Evolutionary conservation across 2,329 filamentous ascomycete genomes (phyloP).

Genomic region (Eurotiales sp.): DNA sequence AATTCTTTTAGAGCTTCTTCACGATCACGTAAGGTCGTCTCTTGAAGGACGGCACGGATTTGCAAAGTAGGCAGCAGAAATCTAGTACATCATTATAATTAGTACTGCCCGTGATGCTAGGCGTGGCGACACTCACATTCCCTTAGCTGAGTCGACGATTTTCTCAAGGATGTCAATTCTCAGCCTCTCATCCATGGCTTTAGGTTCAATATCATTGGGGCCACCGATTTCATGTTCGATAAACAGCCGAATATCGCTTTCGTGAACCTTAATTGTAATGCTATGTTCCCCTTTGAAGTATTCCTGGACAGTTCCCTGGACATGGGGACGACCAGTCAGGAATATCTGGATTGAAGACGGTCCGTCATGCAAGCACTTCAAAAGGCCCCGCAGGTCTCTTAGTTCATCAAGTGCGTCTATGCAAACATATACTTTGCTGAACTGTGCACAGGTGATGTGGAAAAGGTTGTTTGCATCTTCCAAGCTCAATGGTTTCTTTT

Average conservation of each 20-base stretch:
- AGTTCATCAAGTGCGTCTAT: conserved; percentile 17
- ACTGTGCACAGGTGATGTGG: background rate
- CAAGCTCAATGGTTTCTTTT: background rate
- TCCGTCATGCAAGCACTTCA: conserved; percentile 6
- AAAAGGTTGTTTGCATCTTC: background rate
- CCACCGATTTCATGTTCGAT: conserved; percentile 15
- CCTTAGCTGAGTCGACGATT: conserved; percentile 12
- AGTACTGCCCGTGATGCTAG: background rate
- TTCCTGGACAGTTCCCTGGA: conserved; percentile 24
- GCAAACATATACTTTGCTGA: conserved; percentile 11
- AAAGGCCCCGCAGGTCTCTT: conserved; percentile 7
- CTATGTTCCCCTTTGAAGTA: conserved; percentile 12
- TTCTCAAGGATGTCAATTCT: conserved; percentile 12
- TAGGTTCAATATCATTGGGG: conserved; percentile 14
- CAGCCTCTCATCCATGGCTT: conserved; percentile 15
- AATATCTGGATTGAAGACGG: conserved; percentile 14
- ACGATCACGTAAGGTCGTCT: conserved; percentile 5
- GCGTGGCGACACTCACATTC: conserved; percentile 13
- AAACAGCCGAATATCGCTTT: conserved; percentile 13
- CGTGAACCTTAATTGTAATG: conserved; percentile 13
- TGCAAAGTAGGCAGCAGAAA: conserved; percentile 8
- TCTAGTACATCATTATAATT: conserved; percentile 5
- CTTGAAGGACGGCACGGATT: conserved; percentile 8
- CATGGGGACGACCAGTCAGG: conserved; percentile 15
- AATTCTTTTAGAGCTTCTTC: conserved; percentile 7